Evolutionary conservation across 345 rosid species (phyloP), one percentile per base, ranked within the genome.

Genomic region (Syzygium jambos): DNA sequence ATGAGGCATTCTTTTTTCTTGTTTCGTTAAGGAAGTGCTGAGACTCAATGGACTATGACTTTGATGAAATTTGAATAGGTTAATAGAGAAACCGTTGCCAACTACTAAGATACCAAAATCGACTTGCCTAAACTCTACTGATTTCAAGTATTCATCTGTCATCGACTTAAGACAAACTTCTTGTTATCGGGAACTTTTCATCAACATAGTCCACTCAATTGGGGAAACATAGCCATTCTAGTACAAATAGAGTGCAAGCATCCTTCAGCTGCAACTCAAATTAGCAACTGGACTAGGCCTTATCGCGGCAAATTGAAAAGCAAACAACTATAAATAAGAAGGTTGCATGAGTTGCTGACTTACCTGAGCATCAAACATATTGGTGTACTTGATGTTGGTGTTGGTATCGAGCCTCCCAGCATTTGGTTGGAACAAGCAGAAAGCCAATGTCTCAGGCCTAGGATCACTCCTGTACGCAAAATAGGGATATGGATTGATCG

Each of bases 331-430:
- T 29, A 13, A 78, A 38, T 38, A 23, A 85, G 82, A 84, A 86
- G 80, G 86, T 57, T 73, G 59, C 88, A 19, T 3, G 23, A 9
- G 14, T 34, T 17, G 38, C 49, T 6, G 15, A 73, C 80, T 73
- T 49, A 96, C 99, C 96, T 95, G 96, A 87, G 99, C 99, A 91
- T 98, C 98, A 87, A 98, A 98, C 99, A 98, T 98, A 92, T 98
- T 98, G 93, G 91, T 96, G 91, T 96, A 98, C 84, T 92, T 98
- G 87, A 96, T 94, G 68, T 92, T 93, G 52, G 93, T 98, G 87
- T 92, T 93, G 3, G 93, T 77, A 55, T 98, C 99, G 1, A 91
- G 53, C 38, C 98, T 94, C 43, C 99, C 99, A 1, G 96, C 90
- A 73, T 98, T 96, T 1, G 94, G 92, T 88, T 98, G 98, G 90